Conservation (phyloP, 768 basidiomycete species). For the Macrolepiota albuminosa region DNA sequence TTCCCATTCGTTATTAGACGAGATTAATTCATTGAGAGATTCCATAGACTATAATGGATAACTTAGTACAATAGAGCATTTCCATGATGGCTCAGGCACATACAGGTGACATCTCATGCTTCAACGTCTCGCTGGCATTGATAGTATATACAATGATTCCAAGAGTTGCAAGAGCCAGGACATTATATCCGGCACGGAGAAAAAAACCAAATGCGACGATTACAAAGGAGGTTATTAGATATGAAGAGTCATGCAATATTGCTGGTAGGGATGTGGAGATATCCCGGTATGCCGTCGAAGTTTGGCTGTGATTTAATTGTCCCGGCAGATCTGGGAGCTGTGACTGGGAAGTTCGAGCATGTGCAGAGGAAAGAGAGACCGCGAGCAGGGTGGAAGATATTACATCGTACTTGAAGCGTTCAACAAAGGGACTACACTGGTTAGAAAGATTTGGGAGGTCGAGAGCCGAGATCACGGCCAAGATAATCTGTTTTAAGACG, state of each 20-base stretch:
- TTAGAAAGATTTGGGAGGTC: constrained; percentile 25
- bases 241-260: constrained; percentile 29
- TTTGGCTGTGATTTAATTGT: constrained; percentile 41
- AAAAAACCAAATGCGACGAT: constrained; percentile 34
- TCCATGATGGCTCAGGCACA: constrained; percentile 20
- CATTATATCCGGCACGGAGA: constrained; percentile 39
- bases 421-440: constrained; percentile 51
- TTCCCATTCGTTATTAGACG: constrained; percentile 70
- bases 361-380: constrained; percentile 36
- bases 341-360: constrained; percentile 27
- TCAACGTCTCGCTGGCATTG: constrained; percentile 27
- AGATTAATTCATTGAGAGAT: constrained; percentile 61
- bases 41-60: constrained; percentile 47
- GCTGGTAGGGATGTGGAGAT: constrained; percentile 17
- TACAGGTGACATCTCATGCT: constrained; percentile 53
- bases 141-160: constrained; percentile 33
- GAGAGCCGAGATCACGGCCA: constrained; percentile 31
- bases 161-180: constrained; percentile 33
- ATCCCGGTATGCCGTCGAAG: constrained; percentile 25
- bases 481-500: constrained; percentile 28
- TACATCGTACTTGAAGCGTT: constrained; percentile 81
- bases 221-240: constrained; percentile 36
- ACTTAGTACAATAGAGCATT: constrained; percentile 7
- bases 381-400: constrained; percentile 79
- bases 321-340: constrained; percentile 36